Conservation (phyloP, 345 rosid genomes). For the Eucalyptus curtisii region DNA sequence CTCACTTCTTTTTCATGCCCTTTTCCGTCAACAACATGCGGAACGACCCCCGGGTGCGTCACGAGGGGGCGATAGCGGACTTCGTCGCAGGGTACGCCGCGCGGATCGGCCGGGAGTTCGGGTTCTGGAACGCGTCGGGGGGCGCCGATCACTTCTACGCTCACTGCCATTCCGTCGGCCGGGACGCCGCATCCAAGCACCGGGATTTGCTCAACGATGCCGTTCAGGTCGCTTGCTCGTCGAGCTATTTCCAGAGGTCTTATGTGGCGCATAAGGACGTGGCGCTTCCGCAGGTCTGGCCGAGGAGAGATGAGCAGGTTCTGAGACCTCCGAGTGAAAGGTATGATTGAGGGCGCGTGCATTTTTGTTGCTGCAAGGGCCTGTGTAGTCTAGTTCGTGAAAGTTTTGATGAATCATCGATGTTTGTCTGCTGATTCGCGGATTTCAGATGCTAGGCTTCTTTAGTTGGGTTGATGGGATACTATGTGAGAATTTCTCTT, state of each 20-base stretch:
- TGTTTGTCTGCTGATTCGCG: neutral
- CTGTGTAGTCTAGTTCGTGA: neutral
- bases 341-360: neutral
- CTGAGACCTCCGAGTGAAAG: slow-evolving; percentile 20
- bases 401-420: neutral
- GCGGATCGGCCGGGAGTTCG: slow-evolving; percentile 2
- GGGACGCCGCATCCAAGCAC: slow-evolving; percentile 17
- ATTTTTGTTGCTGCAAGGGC: neutral
- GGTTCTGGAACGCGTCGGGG: slow-evolving; percentile 26
- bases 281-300: slow-evolving; percentile 36
- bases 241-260: slow-evolving; percentile 27
- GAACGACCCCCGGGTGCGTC: slow-evolving; percentile 24
- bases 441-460: neutral
- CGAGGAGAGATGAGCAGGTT: slow-evolving; percentile 3
- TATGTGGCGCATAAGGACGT: slow-evolving; percentile 28
- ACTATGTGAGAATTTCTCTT: neutral
- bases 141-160: slow-evolving; percentile 34
- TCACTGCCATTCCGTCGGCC: slow-evolving; percentile 26
- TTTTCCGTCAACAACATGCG: slow-evolving; percentile 30
- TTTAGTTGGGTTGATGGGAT: neutral
- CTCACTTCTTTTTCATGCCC: slow-evolving; percentile 30
- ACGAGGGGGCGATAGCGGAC: slow-evolving; percentile 12
- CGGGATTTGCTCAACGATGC: slow-evolving; percentile 13
- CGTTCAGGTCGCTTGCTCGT: slow-evolving; percentile 26
- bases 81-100: slow-evolving; percentile 7